A percentile compares a stretch with the other conserved stretches of the same genome.
Evolutionary conservation across 2,329 filamentous ascomycete species (phyloP).

Genomic region (Claviceps sp.): DNA sequence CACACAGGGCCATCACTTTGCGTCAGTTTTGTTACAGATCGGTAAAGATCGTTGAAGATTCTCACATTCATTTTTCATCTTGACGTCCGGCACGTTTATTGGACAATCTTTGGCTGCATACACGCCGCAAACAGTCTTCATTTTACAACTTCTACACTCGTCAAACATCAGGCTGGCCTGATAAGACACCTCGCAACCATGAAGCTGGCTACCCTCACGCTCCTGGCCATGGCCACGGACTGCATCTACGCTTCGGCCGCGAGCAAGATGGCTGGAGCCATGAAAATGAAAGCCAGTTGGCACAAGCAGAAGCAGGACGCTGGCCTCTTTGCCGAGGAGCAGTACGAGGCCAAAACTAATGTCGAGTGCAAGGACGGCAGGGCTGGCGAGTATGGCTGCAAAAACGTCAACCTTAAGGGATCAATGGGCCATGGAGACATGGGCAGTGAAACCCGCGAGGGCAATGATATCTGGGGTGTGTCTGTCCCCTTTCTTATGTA

Average conservation of each 20-base stretch:
- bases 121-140: too few species aligned
- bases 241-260: neutral
- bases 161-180: too few species aligned
- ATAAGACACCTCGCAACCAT: neutral
- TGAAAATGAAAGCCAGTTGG: neutral
- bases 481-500: neutral
- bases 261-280: neutral
- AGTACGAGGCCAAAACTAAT: neutral
- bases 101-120: neutral
- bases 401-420: conserved; percentile 22
- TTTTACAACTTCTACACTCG: too few species aligned
- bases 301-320: neutral
- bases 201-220: neutral
- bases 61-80: neutral
- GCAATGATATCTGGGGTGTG: conserved; percentile 21
- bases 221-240: neutral
- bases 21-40: neutral
- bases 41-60: too few species aligned
- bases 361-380: neutral
- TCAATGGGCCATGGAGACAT: conserved; percentile 24
- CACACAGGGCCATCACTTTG: neutral
- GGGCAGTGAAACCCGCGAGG: conserved; percentile 20
- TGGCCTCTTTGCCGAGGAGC: neutral
- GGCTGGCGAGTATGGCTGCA: conserved; percentile 18
- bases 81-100: neutral